Evolutionary conservation across 176 grass and related monocot species (phyloP).

Genomic region (Oryza glaberrima): DNA sequence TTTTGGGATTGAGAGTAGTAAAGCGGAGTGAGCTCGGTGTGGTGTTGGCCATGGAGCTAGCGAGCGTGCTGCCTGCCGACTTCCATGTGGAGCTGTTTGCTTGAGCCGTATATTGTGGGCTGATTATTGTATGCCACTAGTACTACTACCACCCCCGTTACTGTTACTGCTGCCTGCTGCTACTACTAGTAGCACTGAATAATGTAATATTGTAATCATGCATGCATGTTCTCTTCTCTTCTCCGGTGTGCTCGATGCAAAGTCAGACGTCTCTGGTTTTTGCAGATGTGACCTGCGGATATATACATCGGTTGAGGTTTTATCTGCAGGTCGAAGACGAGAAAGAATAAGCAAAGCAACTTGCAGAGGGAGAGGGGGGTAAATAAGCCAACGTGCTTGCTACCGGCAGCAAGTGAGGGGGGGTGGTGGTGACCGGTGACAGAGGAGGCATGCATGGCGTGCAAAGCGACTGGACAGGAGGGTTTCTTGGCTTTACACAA

Average conservation of each 20-base stretch:
- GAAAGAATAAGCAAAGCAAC: not conserved
- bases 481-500: not conserved
- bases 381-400: not conserved
- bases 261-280: not conserved
- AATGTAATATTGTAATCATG: not conserved
- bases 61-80: constrained; percentile 29
- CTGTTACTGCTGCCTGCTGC: not conserved
- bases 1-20: not conserved
- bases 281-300: not conserved
- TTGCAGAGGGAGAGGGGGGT: not conserved
- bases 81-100: constrained; percentile 29
- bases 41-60: constrained; percentile 10
- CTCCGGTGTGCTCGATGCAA: not conserved
- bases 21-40: not conserved
- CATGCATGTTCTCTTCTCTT: not conserved
- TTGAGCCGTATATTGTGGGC: constrained; percentile 10
- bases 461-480: not conserved
- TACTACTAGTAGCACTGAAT: not conserved
- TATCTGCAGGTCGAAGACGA: not conserved
- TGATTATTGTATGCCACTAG: not conserved
- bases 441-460: not conserved
- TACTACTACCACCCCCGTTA: not conserved
- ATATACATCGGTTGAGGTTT: not conserved
- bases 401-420: not conserved
- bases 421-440: no score